Base-by-base conservation (phyloP, 2,329 filamentous ascomycete genomes). In the Neoarthrinium moseri region DNA sequence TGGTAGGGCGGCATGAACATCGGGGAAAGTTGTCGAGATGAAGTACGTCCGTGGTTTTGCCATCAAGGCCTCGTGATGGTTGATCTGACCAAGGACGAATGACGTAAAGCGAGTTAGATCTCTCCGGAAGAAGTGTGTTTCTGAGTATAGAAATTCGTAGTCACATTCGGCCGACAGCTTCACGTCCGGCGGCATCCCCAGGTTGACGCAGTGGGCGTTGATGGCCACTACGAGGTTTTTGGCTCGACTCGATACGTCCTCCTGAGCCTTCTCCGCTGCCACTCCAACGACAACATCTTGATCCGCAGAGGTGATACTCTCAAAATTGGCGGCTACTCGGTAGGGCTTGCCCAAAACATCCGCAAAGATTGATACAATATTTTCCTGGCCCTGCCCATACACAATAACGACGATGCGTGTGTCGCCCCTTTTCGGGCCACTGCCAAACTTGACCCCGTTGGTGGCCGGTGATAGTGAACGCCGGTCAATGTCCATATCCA, bases 21-120 rank as follows among this genome's bases (percentile, higher is more conserved):
- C 89, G 0, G 89, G 87, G 54, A 95, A 95, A 0, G 90, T 95
- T 1, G 89, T 94, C 4, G 89, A 94, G 53, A 95, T 90, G 59
- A 94, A 84, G 56, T 88, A 91, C 0, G 89, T 94, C 58, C 89
- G 79, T 32, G 81, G 77, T 61, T 94, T 94, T 41, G 84, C 81
- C 72, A 86, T 84, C 30, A 95, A 71, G 46, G 87, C 84, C 55
- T 87, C 83, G 61, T 95, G 88, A 46, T 87, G 86, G 58, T 81
- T 85, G 52, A 86, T 84, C 68, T 94, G 89, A 8, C 89, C 89
- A 21, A 94, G 71, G 5, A 87, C 84, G 60, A 94, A 85, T 5
- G 88, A 87, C 21, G 91, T 78, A 60, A 91, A 94, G 29, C 89
- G 81, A 8, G 88, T 82, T 36, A 94, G 71, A 60, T 94, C 88